Base-by-base conservation (phyloP, 805 yeast genomes). In the Vanderwaltozyma yarrowii region DNA sequence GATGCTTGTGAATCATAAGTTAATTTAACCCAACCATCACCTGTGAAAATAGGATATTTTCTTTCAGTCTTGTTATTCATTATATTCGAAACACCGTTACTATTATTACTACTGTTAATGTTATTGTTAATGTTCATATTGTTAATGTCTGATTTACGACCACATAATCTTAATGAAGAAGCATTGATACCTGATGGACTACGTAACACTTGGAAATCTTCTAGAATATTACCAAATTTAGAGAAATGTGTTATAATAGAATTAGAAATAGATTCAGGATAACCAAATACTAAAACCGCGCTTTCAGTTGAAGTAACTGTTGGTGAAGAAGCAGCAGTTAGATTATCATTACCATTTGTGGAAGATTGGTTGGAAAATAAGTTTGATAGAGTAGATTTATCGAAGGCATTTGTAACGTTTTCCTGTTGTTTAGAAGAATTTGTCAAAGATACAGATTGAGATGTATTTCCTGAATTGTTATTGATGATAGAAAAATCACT, bases 11-110 rank as follows among this genome's bases (percentile, higher is more conserved):
- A 79, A 40, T 77, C 80, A 58, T 76, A 92, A 3, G 96, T 88
- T 38, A 89, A 56, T 54, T 87, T 83, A n/a, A 88, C 77, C 97
- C 97, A 89, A 29, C 84, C 78, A 33, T 76, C 73, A 1, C 97
- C 97, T 11, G 88, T 72, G 59, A 76, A 82, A 8, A 89, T 79
- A 3, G 96, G 94, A 52, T 64, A 57, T 46, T 60, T 66, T 41
- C 58, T 61, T 11, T 39, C 44, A 6, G 33, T 29, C 21, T 39
- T 41, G 32, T 36, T 21, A 38, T 32, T n/a, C n/a, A n/a, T n/a
- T n/a, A n/a, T n/a, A n/a, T n/a, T n/a, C n/a, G n/a, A n/a, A n/a
- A n/a, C n/a, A n/a, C n/a, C n/a, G n/a, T n/a, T n/a, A n/a, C n/a
- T n/a, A n/a, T n/a, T n/a, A n/a, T n/a, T n/a, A n/a, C n/a, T n/a